These are phyloP conservation scores for Brassica carinata DNA, from an alignment of 345 rosid genomes.

Conservation along the genomic window DNA sequence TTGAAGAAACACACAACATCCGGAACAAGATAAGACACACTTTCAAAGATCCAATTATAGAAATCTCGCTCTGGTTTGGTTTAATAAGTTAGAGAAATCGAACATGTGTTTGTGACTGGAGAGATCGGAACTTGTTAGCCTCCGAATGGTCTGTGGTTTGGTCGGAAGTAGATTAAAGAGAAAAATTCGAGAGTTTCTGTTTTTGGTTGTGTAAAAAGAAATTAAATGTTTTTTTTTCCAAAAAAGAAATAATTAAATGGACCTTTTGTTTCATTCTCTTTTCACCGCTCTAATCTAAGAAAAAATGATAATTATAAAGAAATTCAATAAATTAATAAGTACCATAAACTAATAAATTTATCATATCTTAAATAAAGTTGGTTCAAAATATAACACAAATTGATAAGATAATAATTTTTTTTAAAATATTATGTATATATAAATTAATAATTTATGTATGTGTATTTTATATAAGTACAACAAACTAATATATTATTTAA, in stretches of 20 bases:
- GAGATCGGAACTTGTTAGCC: conserved; percentile 58
- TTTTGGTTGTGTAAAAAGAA: conserved; percentile 10
- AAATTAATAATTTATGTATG: too few relatives aligned
- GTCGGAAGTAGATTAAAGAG: conserved; percentile 7
- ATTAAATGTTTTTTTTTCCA: neutral
- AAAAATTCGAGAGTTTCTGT: conserved; percentile 39
- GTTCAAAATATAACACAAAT: too few relatives aligned
- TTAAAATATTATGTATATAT: too few relatives aligned
- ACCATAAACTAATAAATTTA: too few relatives aligned
- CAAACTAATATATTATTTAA: too few relatives aligned
- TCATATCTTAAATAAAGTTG: too few relatives aligned
- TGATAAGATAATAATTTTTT: too few relatives aligned
- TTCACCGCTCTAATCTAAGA: neutral
- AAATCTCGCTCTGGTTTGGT: conserved; percentile 63
- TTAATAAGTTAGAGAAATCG: conserved; percentile 23
- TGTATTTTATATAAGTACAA: too few relatives aligned
- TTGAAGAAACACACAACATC: conserved; percentile 27
- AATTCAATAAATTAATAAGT: too few relatives aligned
- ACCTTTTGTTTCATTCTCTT: conserved; percentile 2
- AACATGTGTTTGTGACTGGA: conserved; percentile 55
- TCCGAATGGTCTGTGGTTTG: conserved; percentile 47
- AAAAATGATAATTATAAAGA: neutral
- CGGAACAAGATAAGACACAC: neutral
- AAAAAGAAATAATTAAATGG: neutral
- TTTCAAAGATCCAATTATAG: conserved; percentile 16